Conservation (phyloP, 306 rosid species). For the Medicago lupulina region DNA sequence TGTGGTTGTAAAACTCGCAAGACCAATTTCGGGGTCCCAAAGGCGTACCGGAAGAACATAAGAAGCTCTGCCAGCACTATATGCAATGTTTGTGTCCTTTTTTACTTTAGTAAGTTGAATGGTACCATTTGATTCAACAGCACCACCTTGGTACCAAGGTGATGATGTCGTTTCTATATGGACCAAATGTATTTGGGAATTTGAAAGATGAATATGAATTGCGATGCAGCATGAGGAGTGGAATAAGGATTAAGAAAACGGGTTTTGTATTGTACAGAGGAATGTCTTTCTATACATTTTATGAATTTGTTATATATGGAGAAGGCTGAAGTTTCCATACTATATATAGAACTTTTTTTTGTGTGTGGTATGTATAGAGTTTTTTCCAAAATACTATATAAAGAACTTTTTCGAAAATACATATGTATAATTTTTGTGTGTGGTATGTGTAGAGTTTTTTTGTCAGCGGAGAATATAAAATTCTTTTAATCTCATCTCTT, state of each 20-base stretch:
- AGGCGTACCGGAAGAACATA: slow-evolving; percentile 42
- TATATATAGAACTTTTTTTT: too few species aligned
- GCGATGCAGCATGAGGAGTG: slow-evolving; percentile 29
- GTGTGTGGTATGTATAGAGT: background rate
- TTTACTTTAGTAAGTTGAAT: slow-evolving; percentile 4
- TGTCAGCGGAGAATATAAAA: background rate
- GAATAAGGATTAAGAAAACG: slow-evolving; percentile 10
- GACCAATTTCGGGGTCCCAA: slow-evolving; percentile 45
- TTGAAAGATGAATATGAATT: background rate
- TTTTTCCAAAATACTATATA: too few species aligned
- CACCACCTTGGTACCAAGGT: slow-evolving; percentile 37
- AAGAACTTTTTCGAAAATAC: too few species aligned
- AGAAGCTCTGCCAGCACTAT: slow-evolving; percentile 49
- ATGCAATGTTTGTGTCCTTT: background rate
- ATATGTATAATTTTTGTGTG: too few species aligned
- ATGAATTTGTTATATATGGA: background rate
- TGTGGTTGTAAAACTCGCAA: slow-evolving; percentile 28
- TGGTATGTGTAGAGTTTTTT: background rate
- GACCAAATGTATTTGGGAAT: slow-evolving; percentile 6
- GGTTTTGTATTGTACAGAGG: slow-evolving; percentile 31
- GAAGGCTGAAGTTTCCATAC: too few species aligned
- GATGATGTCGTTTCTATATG: slow-evolving; percentile 6
- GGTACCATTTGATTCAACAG: background rate
- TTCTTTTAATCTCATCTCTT: too few species aligned
- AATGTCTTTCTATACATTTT: slow-evolving; percentile 13